Conservation (phyloP, 2,329 filamentous ascomycete species). For the Claviceps sp. region DNA sequence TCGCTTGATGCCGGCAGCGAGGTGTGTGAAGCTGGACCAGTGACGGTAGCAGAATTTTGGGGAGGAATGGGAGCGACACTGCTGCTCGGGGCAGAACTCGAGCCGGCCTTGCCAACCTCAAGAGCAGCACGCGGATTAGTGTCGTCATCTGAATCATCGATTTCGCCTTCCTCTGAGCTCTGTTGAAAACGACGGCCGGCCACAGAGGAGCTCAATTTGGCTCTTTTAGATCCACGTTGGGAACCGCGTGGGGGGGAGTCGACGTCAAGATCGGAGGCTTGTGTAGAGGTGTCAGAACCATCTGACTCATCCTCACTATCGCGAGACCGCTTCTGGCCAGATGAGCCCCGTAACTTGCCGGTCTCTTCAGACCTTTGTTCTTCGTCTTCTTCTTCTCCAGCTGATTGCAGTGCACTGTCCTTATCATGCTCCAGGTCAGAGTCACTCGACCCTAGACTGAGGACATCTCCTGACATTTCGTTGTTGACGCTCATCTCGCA, state of each 20-base stretch:
- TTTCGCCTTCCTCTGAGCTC: slow-evolving; percentile 21
- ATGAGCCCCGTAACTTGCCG: neutral
- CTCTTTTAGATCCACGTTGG: slow-evolving; percentile 9
- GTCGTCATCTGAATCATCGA: slow-evolving; percentile 13
- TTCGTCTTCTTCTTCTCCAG: neutral
- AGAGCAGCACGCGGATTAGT: slow-evolving; percentile 5
- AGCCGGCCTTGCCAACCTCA: slow-evolving; percentile 3
- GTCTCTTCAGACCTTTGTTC: neutral
- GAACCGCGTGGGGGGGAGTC: neutral
- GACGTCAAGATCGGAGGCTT: neutral
- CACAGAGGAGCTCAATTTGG: slow-evolving; percentile 6
- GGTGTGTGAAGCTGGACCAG: neutral
- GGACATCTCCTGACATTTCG: slow-evolving; percentile 1
- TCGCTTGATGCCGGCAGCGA: neutral
- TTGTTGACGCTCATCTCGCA: slow-evolving; percentile 1
- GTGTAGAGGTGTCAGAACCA: slow-evolving; percentile 3
- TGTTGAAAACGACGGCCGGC: slow-evolving; percentile 1
- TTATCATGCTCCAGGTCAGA: neutral
- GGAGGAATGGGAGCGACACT: neutral
- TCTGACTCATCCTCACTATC: neutral
- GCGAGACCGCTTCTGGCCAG: slow-evolving; percentile 1
- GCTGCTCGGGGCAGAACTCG: neutral
- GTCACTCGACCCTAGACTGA: slow-evolving; percentile 2
- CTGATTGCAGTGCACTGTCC: neutral
- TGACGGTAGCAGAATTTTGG: neutral